A percentile compares a stretch with the other conserved stretches of the same genome.
Conservation (phyloP, 495 filamentous ascomycete species). For the Neurospora sublineolata region DNA sequence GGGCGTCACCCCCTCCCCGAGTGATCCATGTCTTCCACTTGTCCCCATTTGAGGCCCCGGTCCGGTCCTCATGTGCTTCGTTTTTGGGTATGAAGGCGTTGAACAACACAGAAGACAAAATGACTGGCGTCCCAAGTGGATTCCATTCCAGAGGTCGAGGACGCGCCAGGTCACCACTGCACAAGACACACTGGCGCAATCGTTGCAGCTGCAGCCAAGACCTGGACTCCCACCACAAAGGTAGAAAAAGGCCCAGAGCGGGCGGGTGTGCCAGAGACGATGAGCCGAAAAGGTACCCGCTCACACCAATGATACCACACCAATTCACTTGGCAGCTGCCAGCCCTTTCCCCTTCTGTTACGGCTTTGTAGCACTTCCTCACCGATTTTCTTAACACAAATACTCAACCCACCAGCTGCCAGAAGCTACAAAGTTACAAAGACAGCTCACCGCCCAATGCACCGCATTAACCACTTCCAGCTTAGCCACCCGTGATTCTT, state of each 20-base stretch:
- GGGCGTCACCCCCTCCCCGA: not conserved
- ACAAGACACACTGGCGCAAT: not conserved
- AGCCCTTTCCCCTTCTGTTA: not conserved
- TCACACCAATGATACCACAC: not conserved
- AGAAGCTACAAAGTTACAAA: not conserved
- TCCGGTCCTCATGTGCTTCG: not conserved
- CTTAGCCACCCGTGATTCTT: not conserved
- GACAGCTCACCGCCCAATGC: not conserved
- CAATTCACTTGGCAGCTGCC: not conserved
- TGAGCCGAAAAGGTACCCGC: not conserved
- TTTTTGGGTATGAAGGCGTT: not conserved
- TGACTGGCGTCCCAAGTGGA: not conserved
- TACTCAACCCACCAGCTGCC: not conserved
- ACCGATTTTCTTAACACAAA: not conserved
- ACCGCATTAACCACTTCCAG: not conserved
- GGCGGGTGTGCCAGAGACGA: not conserved
- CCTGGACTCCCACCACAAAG: not conserved
- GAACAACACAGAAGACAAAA: not conserved
- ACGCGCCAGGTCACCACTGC: not conserved
- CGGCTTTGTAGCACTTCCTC: not conserved
- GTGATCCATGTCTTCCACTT: not conserved
- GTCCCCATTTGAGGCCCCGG: not conserved
- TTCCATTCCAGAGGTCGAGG: not conserved
- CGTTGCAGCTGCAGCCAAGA: not conserved
- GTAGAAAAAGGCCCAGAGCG: not conserved